Base-by-base conservation (phyloP, 2,329 filamentous ascomycete species). In the Colletotrichum coccodes region DNA sequence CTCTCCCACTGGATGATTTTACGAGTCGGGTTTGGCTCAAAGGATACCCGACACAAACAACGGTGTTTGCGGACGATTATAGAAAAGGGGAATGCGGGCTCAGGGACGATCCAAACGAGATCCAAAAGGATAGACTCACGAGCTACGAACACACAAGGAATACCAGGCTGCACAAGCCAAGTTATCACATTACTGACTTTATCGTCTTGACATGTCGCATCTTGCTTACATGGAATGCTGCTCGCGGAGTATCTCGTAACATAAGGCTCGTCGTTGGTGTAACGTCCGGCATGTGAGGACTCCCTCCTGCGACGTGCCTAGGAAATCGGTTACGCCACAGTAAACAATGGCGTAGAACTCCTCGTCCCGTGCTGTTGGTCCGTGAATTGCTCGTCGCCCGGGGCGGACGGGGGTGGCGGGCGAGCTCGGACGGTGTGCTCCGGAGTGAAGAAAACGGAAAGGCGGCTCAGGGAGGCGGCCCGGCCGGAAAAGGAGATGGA, bases 51-150 rank as follows among this genome's bases (percentile, higher is more conserved):
- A 60, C 57, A 42, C 50, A 56, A 56, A 26, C 54, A 59, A 53
- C 49, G 70, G 65, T 68, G 60, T 73, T 72, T 70, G 60, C 49
- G 62, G 47, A 49, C 46, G 66, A 64, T 66, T 44, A 32, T 66
- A 65, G 60, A 65, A 57, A 57, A 46, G 61, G 69, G 57, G 50
- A 6, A 63, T 61, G 47, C 14, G 36, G 68, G 69, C 65, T 70
- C 57, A 26, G 11, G 62, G 62, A 66, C 49, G 61, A 69, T 66
- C 61, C 66, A 44, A 50, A 44, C 28, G 64, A 62, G 60, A 59
- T 63, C 36, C 36, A 56, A 52, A 63, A 68, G 71, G 68, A 73
- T 75, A 74, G 72, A 73, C 64, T 73, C 64, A 75, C 62, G 73
- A 74, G 71, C 69, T 73, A 72, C 60, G 71, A 68, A 68, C 44